Evolutionary conservation across 306 rosid genomes (phyloP).

Genomic region (Ammopiptanthus mongolicus): DNA sequence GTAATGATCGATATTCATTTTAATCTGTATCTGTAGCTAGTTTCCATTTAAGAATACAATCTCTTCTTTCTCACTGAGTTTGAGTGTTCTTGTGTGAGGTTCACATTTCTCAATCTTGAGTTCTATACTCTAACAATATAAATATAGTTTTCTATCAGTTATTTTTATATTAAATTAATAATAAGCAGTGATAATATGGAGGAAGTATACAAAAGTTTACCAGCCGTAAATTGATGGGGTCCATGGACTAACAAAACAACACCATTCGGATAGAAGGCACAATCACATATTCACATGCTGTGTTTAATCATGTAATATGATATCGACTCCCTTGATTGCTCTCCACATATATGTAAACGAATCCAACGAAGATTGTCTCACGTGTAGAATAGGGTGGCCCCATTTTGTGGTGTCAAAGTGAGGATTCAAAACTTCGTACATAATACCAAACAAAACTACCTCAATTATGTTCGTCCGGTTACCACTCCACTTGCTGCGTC

Average conservation of each 20-base stretch:
- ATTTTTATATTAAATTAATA: no score
- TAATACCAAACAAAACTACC: slow-evolving; percentile 6
- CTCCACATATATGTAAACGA: neutral
- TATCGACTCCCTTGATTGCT: neutral
- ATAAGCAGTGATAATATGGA: neutral
- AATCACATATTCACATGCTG: neutral
- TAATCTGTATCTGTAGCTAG: no score
- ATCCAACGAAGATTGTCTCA: neutral
- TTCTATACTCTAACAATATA: no score
- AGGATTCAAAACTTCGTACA: neutral
- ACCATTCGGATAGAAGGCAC: neutral
- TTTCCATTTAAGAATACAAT: no score
- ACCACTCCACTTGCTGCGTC: slow-evolving; percentile 5
- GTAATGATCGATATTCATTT: no score
- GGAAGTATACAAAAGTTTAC: neutral
- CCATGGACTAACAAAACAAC: neutral
- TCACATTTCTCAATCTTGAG: no score
- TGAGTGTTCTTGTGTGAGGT: no score
- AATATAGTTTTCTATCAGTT: no score
- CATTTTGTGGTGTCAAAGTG: neutral
- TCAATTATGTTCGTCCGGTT: neutral
- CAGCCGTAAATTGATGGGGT: neutral
- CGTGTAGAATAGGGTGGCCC: slow-evolving; percentile 4
- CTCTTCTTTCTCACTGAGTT: no score
- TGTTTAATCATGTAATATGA: neutral